Percentiles rank a stretch among this genome's conserved stretches.
Conservation (phyloP, 2,329 filamentous ascomycete genomes). For the Lecanicillium sp. region DNA sequence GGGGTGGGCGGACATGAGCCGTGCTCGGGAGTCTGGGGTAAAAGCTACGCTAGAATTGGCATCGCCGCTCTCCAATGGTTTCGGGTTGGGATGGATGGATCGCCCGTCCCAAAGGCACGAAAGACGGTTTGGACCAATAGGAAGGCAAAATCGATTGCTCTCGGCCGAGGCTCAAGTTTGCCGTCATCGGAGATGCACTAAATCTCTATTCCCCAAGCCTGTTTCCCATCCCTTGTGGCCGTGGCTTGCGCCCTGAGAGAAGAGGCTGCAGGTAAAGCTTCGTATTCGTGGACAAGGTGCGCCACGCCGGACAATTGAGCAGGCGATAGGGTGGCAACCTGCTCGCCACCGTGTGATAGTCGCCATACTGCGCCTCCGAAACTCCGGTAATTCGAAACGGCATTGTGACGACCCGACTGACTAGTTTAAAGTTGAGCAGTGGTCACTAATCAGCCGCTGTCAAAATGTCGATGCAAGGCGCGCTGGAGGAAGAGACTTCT, state of each 20-base stretch:
- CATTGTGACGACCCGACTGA: no score
- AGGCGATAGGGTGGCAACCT: neutral
- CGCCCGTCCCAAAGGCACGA: neutral
- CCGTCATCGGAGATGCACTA: slow-evolving; percentile 2
- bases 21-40: neutral
- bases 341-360: no score
- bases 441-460: no score
- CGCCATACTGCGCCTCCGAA: no score
- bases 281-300: neutral
- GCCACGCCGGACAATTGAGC: neutral
- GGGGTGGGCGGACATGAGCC: neutral
- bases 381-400: no score
- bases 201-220: neutral
- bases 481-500: no score
- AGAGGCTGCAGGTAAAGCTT: neutral
- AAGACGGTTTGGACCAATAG: neutral
- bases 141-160: neutral
- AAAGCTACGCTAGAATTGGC: neutral
- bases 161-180: slow-evolving; percentile 8
- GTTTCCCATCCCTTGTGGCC: neutral
- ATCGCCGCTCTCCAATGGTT: neutral
- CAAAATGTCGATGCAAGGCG: no score
- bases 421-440: no score
- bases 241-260: neutral
- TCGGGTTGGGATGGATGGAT: neutral